phyloP scores from a whole-genome alignment of 768 basidiomycete genomes.

The Rossbeevera mucosa region DNA sequence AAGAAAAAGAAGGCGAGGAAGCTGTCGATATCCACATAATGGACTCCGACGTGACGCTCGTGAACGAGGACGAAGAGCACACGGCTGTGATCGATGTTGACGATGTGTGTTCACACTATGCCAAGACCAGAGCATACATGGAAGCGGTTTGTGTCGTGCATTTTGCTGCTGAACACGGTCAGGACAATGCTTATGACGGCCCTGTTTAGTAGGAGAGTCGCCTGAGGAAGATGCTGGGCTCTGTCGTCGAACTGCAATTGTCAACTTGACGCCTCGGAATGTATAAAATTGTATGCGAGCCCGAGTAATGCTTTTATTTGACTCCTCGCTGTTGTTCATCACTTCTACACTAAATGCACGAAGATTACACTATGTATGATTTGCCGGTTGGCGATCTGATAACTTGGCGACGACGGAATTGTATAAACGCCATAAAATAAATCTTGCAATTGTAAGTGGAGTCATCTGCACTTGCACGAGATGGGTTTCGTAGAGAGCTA shows the following conservation, averaged over 20 bases:
- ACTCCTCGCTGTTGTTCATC: not conserved
- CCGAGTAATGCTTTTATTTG: not conserved
- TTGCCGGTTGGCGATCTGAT: not conserved
- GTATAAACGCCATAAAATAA: too few relatives aligned
- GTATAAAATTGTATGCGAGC: not conserved
- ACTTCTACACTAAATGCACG: not conserved
- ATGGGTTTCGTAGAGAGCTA: not conserved
- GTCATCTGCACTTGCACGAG: not conserved
- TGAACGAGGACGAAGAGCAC: slow-evolving; percentile 20
- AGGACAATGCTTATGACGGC: slow-evolving; percentile 1
- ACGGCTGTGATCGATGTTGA: slow-evolving; percentile 13
- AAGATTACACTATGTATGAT: not conserved
- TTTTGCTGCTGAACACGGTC: not conserved
- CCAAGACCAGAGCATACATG: slow-evolving; percentile 12
- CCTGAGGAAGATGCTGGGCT: slow-evolving; percentile 3
- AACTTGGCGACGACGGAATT: not conserved
- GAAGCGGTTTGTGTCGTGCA: slow-evolving; percentile 22
- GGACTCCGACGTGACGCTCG: slow-evolving; percentile 29
- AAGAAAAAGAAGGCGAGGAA: not conserved
- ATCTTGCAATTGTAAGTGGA: too few relatives aligned
- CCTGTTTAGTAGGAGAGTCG: slow-evolving; percentile 14
- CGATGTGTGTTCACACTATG: slow-evolving; percentile 18
- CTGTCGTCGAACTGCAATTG: slow-evolving; percentile 15
- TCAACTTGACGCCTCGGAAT: not conserved
- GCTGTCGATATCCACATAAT: slow-evolving; percentile 5